Conservation (phyloP, 2,329 filamentous ascomycete genomes). For the Nakataea oryzae region DNA sequence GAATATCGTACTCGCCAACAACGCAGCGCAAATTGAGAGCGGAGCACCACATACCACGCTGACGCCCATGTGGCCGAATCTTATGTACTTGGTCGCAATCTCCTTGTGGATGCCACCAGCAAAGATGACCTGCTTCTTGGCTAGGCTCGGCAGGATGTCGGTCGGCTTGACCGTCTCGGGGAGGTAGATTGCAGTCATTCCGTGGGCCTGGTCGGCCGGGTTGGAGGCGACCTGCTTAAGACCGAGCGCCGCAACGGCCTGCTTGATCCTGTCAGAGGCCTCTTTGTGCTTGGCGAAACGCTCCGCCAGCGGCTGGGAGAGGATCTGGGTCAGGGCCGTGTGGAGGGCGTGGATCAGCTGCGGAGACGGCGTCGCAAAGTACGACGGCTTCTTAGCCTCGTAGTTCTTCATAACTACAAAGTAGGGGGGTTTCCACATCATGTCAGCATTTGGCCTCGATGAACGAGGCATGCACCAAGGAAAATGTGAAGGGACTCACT, state of each 20-base stretch:
- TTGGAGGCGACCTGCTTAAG: slow-evolving; percentile 78
- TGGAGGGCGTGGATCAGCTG: slow-evolving; percentile 90
- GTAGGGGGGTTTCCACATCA: neutral
- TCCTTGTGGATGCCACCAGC: slow-evolving; percentile 94
- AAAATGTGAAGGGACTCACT: slow-evolving; percentile 39
- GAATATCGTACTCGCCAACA: neutral
- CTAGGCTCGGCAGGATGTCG: slow-evolving; percentile 73
- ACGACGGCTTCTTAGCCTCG: slow-evolving; percentile 92
- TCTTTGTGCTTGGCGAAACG: slow-evolving; percentile 75
- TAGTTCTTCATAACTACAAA: slow-evolving; percentile 90
- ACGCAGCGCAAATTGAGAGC: neutral
- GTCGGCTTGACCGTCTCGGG: slow-evolving; percentile 73
- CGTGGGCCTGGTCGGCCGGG: slow-evolving; percentile 85
- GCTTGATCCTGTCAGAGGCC: slow-evolving; percentile 78
- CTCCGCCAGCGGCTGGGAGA: slow-evolving; percentile 67
- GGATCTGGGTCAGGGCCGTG: slow-evolving; percentile 77
- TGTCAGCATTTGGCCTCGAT: neutral
- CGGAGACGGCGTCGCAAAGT: slow-evolving; percentile 93
- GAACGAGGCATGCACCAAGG: neutral
- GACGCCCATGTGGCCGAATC: slow-evolving; percentile 97
- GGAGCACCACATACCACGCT: slow-evolving; percentile 51
- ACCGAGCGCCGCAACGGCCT: slow-evolving; percentile 67
- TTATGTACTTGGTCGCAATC: slow-evolving; percentile 85
- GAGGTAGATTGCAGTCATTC: slow-evolving; percentile 96
- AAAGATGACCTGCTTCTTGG: slow-evolving; percentile 85